A percentile compares a stretch with the other conserved stretches of the same genome.
Evolutionary conservation across 2,329 filamentous ascomycete genomes (phyloP).

Genomic region (Grosmannia huntii): DNA sequence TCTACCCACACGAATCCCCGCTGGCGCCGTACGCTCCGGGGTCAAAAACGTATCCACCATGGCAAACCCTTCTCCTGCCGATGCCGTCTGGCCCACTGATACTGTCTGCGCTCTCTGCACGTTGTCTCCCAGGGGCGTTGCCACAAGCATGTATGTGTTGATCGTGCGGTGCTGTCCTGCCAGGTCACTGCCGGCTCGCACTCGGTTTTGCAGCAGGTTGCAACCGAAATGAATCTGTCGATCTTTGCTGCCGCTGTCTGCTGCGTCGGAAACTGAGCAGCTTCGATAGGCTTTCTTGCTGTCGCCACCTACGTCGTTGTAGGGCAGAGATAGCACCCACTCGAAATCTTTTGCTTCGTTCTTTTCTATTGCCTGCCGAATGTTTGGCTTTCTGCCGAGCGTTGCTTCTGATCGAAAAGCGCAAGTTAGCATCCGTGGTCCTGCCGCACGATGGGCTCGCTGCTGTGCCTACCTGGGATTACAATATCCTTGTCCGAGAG

Average conservation of each 20-base stretch:
- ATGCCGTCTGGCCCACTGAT: neutral
- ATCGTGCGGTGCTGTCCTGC: slow-evolving; percentile 15
- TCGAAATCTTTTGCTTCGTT: slow-evolving; percentile 38
- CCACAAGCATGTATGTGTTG: slow-evolving; percentile 34
- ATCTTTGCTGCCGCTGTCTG: slow-evolving; percentile 5
- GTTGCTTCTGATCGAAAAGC: neutral
- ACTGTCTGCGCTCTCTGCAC: neutral
- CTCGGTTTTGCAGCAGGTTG: slow-evolving; percentile 33
- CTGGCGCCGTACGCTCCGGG: neutral
- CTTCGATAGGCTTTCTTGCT: slow-evolving; percentile 5
- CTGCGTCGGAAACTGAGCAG: slow-evolving; percentile 3
- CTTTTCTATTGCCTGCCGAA: slow-evolving; percentile 13
- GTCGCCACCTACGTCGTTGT: slow-evolving; percentile 1
- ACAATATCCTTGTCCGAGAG: neutral
- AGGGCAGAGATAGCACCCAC: slow-evolving; percentile 31
- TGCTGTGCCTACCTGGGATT: neutral
- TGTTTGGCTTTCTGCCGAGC: neutral
- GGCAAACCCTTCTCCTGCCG: neutral
- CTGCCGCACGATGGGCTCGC: neutral
- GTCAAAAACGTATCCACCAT: slow-evolving; percentile 9
- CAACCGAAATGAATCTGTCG: slow-evolving; percentile 34
- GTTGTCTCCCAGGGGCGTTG: slow-evolving; percentile 25
- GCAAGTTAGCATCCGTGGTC: neutral
- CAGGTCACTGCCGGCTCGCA: slow-evolving; percentile 14
- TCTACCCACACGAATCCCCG: neutral